Percentiles rank a stretch among this genome's conserved stretches.
Evolutionary conservation across 116 monocot species (phyloP).

Genomic region (Zostera marina): DNA sequence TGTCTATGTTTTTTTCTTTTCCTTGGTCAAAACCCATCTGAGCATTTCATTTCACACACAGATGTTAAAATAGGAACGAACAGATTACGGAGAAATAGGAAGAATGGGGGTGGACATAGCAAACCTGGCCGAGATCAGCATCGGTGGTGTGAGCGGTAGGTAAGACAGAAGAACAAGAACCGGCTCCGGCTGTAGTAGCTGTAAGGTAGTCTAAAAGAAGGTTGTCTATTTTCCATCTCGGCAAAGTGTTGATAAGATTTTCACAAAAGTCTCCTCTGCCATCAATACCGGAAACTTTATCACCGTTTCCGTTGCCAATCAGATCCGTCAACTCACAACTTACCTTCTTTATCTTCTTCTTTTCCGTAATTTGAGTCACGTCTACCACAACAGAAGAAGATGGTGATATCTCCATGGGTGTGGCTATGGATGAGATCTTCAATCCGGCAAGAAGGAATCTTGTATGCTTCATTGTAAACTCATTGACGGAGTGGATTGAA

Average conservation of each 20-base stretch:
- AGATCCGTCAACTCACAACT: neutral
- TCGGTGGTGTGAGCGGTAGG: neutral
- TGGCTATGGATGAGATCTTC: slow-evolving; percentile 18
- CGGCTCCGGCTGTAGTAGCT: no score
- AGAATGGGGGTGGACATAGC: neutral
- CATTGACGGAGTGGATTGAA: slow-evolving; percentile 34
- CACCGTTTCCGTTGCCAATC: neutral
- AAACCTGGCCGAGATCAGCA: neutral
- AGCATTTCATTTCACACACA: neutral
- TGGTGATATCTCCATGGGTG: no score
- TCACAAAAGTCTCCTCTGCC: slow-evolving; percentile 18
- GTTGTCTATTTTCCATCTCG: slow-evolving; percentile 28
- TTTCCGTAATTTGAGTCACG: neutral
- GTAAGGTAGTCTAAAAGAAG: slow-evolving; percentile 14
- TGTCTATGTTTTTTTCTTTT: neutral
- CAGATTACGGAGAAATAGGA: neutral
- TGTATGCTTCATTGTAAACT: slow-evolving; percentile 32
- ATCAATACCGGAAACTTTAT: neutral
- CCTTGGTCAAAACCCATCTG: neutral
- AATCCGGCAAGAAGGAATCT: slow-evolving; percentile 49
- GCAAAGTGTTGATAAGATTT: slow-evolving; percentile 21
- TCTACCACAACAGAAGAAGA: neutral
- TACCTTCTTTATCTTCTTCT: neutral
- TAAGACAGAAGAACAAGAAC: neutral
- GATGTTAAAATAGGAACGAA: neutral